Conservation (phyloP, 495 filamentous ascomycete genomes). For the Neurospora sp. region DNA sequence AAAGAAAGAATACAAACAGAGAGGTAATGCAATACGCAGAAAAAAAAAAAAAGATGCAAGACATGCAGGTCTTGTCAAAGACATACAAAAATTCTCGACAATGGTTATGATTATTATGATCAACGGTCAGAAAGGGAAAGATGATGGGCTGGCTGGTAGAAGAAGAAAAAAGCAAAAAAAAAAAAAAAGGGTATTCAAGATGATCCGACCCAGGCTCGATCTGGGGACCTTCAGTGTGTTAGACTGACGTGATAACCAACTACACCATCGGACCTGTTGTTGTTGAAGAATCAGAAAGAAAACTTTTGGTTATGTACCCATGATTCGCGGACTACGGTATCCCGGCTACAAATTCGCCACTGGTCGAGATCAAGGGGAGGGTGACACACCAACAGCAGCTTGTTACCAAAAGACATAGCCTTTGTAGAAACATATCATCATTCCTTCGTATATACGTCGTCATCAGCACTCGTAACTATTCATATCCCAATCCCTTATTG, state of each 20-base stretch:
- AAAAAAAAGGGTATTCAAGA: background rate
- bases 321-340: background rate
- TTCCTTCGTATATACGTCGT: background rate
- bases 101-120: no score
- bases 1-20: no score
- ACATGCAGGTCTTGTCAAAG: no score
- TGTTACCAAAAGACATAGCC: no score
- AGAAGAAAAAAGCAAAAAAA: background rate
- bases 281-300: accelerated
- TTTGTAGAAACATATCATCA: background rate
- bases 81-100: no score
- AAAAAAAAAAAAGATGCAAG: no score
- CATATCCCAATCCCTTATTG: background rate
- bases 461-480: background rate
- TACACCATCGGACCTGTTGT: background rate
- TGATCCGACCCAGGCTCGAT: background rate
- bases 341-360: background rate
- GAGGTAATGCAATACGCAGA: no score
- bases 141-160: background rate
- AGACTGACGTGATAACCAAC: background rate
- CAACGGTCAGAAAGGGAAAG: background rate
- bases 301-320: accelerated
- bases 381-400: no score
- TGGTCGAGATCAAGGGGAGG: no score
- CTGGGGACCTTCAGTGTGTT: background rate